These are phyloP conservation scores for Penstemon barbatus DNA, from an alignment of 257 asterid genomes.

Conservation along the genomic window DNA sequence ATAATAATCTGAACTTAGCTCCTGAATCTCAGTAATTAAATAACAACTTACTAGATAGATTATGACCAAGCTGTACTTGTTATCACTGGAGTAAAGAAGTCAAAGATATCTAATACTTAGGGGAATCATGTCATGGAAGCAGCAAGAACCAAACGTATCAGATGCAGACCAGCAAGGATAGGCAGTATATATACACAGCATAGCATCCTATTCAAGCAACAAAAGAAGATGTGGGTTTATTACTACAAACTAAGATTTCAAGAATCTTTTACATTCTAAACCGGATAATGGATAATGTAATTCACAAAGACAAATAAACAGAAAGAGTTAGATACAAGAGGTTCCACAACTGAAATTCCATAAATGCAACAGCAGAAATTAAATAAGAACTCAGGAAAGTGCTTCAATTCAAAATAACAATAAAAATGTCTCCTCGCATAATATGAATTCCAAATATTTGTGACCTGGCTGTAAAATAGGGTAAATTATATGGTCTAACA, in stretches of 20 bases:
- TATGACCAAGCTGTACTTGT: neutral
- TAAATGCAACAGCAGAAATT: conserved; percentile 12
- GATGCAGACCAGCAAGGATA: neutral
- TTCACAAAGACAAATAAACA: neutral
- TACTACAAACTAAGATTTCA: neutral
- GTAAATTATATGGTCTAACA: neutral
- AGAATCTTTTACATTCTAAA: neutral
- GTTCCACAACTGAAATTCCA: conserved; percentile 12
- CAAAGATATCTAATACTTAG: neutral
- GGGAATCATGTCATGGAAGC: neutral
- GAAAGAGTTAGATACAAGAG: conserved; percentile 3
- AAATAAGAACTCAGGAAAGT: neutral
- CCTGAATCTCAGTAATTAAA: neutral
- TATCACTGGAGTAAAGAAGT: neutral
- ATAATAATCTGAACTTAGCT: neutral
- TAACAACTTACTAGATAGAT: conserved; percentile 7
- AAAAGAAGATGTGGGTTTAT: too few species aligned
- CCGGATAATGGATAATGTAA: conserved; percentile 6
- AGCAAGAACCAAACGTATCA: neutral
- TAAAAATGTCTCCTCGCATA: too few species aligned
- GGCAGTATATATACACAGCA: neutral
- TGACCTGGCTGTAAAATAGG: too few species aligned
- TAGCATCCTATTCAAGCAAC: too few species aligned
- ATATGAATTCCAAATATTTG: too few species aligned
- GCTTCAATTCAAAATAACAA: neutral